A percentile compares a stretch with the other conserved stretches of the same genome.
Conservation (phyloP, 208 protist species). For the Leptomonas seymouri region DNA sequence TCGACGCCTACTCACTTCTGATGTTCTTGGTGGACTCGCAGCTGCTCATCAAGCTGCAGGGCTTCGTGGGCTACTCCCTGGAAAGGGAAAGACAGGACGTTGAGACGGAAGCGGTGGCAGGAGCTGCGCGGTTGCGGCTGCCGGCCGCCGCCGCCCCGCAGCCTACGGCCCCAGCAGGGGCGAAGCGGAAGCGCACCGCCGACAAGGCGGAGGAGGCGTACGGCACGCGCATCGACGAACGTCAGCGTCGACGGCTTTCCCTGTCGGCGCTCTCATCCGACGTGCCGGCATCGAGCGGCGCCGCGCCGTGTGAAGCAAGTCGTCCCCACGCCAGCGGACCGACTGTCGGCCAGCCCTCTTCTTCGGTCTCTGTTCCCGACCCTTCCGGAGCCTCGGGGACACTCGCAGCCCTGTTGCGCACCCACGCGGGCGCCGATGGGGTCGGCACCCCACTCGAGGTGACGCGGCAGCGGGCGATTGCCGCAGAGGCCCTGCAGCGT, state of each 20-base stretch:
- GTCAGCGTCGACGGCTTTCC: constrained; percentile 9
- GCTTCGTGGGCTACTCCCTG: constrained; percentile 41
- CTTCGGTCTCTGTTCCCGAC: not conserved
- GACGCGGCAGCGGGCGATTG: constrained; percentile 12
- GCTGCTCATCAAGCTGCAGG: constrained; percentile 76
- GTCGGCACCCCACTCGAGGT: not conserved
- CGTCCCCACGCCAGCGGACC: no score
- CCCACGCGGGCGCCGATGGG: not conserved
- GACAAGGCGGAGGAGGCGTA: not conserved
- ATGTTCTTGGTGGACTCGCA: constrained; percentile 61
- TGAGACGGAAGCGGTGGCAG: not conserved
- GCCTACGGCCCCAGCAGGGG: not conserved
- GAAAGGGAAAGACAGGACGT: constrained; percentile 11
- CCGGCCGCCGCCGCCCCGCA: no score
- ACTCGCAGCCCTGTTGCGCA: not conserved
- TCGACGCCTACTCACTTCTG: constrained; percentile 70
- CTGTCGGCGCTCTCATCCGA: not conserved
- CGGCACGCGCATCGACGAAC: not conserved
- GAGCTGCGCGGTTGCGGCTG: no score
- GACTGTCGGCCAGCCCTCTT: not conserved
- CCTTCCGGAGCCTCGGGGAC: not conserved
- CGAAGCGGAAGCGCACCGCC: constrained; percentile 3
- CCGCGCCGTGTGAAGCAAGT: not conserved
- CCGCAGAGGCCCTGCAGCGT: constrained; percentile 28
- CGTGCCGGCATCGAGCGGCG: not conserved